These are phyloP conservation scores for Lupinus albus DNA, from an alignment of 306 rosid species.

Conservation along the genomic window DNA sequence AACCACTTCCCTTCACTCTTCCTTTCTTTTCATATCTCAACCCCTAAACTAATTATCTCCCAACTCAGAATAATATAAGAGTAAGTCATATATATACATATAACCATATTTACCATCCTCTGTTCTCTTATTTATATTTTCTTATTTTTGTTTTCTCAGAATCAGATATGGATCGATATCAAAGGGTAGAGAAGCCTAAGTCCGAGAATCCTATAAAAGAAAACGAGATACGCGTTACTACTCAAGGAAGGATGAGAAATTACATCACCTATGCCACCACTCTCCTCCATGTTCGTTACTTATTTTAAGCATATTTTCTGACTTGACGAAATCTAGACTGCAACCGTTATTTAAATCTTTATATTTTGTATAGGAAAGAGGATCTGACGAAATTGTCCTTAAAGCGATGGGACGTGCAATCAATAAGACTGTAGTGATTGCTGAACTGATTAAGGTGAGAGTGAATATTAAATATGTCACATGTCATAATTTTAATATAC, in stretches of 20 bases:
- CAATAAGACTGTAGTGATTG: slow-evolving; percentile 86
- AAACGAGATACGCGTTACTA: slow-evolving; percentile 88
- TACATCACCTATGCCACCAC: slow-evolving; percentile 89
- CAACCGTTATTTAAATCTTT: no score
- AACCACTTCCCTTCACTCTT: no score
- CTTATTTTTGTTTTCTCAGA: not conserved
- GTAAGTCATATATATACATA: no score
- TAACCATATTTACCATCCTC: not conserved
- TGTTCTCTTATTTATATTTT: not conserved
- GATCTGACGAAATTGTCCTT: slow-evolving; percentile 67
- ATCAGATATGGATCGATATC: slow-evolving; percentile 76
- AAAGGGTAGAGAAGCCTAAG: slow-evolving; percentile 89
- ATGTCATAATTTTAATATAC: no score
- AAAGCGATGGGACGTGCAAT: slow-evolving; percentile 98
- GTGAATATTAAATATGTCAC: slow-evolving; percentile 21
- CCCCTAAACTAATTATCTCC: no score
- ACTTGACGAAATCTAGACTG: no score
- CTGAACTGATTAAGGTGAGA: slow-evolving; percentile 79
- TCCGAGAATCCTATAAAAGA: slow-evolving; percentile 66
- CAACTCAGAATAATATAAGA: no score
- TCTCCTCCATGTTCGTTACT: slow-evolving; percentile 60
- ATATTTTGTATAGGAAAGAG: slow-evolving; percentile 66
- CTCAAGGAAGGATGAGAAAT: slow-evolving; percentile 88
- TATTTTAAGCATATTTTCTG: no score
- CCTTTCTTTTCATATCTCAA: not conserved